These are phyloP conservation scores for Boletus reticuloceps DNA, from an alignment of 768 basidiomycete genomes.

Conservation along the genomic window DNA sequence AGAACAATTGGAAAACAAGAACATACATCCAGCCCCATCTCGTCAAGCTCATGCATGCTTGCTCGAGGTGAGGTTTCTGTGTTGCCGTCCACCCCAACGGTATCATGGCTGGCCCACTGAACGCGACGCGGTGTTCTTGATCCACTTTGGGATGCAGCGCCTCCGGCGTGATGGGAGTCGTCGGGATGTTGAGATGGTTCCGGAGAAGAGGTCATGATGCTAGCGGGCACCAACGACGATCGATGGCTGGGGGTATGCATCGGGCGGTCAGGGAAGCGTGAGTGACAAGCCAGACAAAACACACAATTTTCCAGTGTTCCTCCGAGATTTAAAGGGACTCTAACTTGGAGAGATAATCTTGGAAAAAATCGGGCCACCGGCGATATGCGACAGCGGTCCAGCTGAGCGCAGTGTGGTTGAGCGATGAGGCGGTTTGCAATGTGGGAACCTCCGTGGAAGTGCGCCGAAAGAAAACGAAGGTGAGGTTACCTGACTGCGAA, in stretches of 20 bases:
- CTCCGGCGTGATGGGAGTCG: conserved; percentile 16
- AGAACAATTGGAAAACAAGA: neutral
- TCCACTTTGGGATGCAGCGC: conserved; percentile 23
- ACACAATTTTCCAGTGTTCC: neutral
- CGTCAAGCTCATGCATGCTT: conserved; percentile 47
- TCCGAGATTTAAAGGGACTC: too few relatives aligned
- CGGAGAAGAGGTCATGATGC: conserved; percentile 19
- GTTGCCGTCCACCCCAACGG: conserved; percentile 6
- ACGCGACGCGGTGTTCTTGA: conserved; percentile 50
- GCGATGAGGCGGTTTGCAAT: too few relatives aligned
- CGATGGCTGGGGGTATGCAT: conserved; percentile 1
- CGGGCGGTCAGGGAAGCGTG: neutral
- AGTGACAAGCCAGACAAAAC: neutral
- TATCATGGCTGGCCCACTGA: conserved; percentile 45
- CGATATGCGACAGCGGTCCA: too few relatives aligned
- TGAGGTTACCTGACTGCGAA: too few relatives aligned
- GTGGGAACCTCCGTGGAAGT: too few relatives aligned
- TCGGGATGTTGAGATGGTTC: conserved; percentile 1
- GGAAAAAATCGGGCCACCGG: too few relatives aligned
- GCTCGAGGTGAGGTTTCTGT: conserved; percentile 5
- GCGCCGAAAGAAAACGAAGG: too few relatives aligned
- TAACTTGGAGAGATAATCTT: too few relatives aligned
- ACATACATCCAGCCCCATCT: conserved; percentile 53
- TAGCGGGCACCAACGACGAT: conserved; percentile 5
- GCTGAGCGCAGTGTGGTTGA: too few relatives aligned